Percentiles rank a stretch among this genome's conserved stretches.
phyloP scores from a whole-genome alignment of 495 filamentous ascomycete genomes.

The Xeromyces bisporus region DNA sequence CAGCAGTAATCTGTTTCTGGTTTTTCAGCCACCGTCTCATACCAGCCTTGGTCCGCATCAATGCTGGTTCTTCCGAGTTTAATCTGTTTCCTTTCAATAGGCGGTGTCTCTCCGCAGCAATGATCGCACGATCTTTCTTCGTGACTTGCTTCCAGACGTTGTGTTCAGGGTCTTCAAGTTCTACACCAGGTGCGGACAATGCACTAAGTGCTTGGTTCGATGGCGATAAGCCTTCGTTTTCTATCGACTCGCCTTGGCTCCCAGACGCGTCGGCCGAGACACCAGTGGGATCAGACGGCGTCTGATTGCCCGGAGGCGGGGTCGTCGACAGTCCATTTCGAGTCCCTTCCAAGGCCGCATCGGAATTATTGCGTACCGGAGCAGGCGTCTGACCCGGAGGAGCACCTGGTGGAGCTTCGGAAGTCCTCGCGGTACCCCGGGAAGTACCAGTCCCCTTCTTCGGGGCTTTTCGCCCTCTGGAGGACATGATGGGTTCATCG shows the following conservation, averaged over 20 bases:
- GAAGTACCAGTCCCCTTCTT: constrained; percentile 60
- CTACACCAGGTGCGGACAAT: constrained; percentile 25
- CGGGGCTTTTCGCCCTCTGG: constrained; percentile 78
- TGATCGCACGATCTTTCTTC: constrained; percentile 82
- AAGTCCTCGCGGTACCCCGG: constrained; percentile 48
- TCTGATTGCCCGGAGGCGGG: constrained; percentile 57
- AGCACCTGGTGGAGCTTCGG: constrained; percentile 55
- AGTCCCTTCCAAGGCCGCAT: constrained; percentile 47
- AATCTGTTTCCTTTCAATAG: constrained; percentile 72
- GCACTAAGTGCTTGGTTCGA: constrained; percentile 42
- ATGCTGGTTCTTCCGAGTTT: constrained; percentile 71
- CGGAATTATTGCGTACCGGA: constrained; percentile 42
- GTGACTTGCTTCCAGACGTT: constrained; percentile 98
- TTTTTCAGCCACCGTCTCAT: constrained; percentile 69
- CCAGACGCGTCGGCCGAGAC: constrained; percentile 33
- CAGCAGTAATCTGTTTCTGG: constrained; percentile 42
- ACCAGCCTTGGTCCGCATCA: constrained; percentile 59
- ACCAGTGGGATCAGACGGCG: constrained; percentile 60
- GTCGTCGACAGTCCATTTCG: constrained; percentile 74
- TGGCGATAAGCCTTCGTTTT: constrained; percentile 50
- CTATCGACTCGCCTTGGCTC: constrained; percentile 65
- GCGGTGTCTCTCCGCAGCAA: constrained; percentile 60
- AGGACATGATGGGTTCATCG: constrained; percentile 97
- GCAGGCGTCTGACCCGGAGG: constrained; percentile 35
- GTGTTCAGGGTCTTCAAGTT: constrained; percentile 73